A percentile compares a stretch with the other conserved stretches of the same genome.
phyloP scores from a whole-genome alignment of 2,329 filamentous ascomycete genomes.

The Pseudocercospora eumusae region DNA sequence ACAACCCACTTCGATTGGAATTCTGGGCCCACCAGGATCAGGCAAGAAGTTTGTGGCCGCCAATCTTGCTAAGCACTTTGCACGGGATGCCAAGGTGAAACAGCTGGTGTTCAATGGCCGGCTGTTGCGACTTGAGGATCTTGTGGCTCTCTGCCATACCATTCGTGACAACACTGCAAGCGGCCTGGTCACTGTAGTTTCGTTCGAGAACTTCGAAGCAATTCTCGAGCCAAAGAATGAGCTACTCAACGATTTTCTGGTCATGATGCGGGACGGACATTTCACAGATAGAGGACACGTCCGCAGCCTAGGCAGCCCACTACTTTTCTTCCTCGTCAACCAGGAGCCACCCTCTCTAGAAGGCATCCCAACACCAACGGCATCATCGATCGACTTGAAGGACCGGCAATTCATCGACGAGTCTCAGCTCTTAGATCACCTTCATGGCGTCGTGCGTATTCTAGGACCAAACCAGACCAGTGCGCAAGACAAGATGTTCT shows the following conservation, averaged over 20 bases:
- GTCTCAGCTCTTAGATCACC: conserved; percentile 35
- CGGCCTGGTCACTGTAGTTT: conserved; percentile 34
- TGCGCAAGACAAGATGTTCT: conserved; percentile 35
- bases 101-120: conserved; percentile 36
- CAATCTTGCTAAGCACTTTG: conserved; percentile 35
- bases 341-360: conserved; percentile 33
- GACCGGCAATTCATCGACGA: conserved; percentile 31
- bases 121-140: conserved; percentile 33
- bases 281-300: conserved; percentile 37
- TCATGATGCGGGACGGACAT: conserved; percentile 36
- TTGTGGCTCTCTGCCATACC: conserved; percentile 36
- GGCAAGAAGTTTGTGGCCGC: conserved; percentile 40
- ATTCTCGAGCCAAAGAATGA: conserved; percentile 32
- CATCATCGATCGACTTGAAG: conserved; percentile 30
- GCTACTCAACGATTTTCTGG: conserved; percentile 35
- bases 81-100: conserved; percentile 28
- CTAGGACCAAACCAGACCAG: conserved; percentile 36
- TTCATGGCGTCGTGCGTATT: conserved; percentile 39
- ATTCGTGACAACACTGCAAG: conserved; percentile 36
- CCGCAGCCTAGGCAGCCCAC: conserved; percentile 33
- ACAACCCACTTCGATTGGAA: conserved; percentile 37
- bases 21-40: conserved; percentile 36
- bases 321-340: conserved; percentile 40
- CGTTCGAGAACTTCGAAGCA: conserved; percentile 39
- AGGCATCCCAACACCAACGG: conserved; percentile 29